phyloP scores from a whole-genome alignment of 2,329 filamentous ascomycete genomes.

The Claviceps sp. region DNA sequence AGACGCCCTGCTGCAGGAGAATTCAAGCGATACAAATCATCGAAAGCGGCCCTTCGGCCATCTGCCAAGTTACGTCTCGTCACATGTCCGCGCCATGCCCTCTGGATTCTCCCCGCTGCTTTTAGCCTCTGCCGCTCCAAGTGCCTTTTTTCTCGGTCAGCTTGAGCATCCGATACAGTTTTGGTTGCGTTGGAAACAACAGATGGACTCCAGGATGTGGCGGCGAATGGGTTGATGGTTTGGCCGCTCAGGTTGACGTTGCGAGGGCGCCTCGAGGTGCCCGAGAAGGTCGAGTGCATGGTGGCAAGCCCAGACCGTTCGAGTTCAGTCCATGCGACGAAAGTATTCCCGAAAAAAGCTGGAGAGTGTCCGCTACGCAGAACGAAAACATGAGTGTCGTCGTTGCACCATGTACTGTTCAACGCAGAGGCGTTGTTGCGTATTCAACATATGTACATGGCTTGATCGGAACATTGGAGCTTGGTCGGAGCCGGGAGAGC shows the following conservation, averaged over 20 bases:
- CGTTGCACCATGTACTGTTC: background rate
- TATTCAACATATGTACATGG: background rate
- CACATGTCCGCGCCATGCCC: constrained; percentile 66
- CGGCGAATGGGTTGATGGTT: constrained; percentile 64
- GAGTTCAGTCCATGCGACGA: background rate
- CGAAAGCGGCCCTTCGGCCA: constrained; percentile 47
- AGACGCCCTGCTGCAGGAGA: constrained; percentile 23
- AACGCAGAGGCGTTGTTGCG: background rate
- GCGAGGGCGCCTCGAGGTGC: constrained; percentile 68
- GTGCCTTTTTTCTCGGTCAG: constrained; percentile 69
- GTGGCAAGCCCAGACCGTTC: constrained; percentile 4
- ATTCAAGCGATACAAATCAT: constrained; percentile 35
- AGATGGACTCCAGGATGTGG: constrained; percentile 42
- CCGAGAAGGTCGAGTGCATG: constrained; percentile 92
- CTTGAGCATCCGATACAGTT: constrained; percentile 73
- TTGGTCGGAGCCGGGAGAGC: background rate
- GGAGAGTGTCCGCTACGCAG: background rate
- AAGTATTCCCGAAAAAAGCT: background rate
- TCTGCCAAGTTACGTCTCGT: constrained; percentile 45
- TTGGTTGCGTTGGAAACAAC: constrained; percentile 54
- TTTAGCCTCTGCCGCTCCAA: constrained; percentile 65
- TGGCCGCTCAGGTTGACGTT: constrained; percentile 92
- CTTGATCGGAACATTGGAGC: too few species aligned
- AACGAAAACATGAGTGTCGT: background rate
- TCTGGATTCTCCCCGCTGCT: constrained; percentile 63